phyloP scores from a whole-genome alignment of 257 asterid species.

The Plantago ovata region DNA sequence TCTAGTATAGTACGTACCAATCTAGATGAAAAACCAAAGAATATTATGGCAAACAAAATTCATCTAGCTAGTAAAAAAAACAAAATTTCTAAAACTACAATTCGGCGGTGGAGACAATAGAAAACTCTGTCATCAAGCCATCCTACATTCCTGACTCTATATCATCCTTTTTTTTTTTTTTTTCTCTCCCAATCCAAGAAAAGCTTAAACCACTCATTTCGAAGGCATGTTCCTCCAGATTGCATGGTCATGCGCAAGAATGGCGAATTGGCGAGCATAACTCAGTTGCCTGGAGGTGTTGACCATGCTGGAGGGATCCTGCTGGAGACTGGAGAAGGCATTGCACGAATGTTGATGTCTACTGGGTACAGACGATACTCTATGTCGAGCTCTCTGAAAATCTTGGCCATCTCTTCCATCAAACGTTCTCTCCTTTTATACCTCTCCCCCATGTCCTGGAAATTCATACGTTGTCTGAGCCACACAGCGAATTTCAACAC shows the following conservation, averaged over 20 bases:
- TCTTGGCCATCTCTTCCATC: slow-evolving; percentile 67
- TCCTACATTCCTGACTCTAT: too few species aligned
- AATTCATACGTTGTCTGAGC: slow-evolving; percentile 82
- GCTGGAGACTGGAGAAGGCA: slow-evolving; percentile 53
- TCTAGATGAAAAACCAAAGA: too few species aligned
- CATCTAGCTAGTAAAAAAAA: too few species aligned
- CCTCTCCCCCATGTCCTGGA: slow-evolving; percentile 72
- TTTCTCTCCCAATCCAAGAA: too few species aligned
- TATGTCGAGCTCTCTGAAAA: slow-evolving; percentile 65
- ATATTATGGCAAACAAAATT: too few species aligned
- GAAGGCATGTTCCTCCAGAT: too few species aligned
- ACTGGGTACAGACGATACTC: slow-evolving; percentile 74
- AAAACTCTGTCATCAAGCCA: too few species aligned
- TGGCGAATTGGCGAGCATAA: background rate
- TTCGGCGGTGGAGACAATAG: too few species aligned
- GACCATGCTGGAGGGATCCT: slow-evolving; percentile 52
- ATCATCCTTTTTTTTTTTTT: too few species aligned
- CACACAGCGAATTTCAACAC: slow-evolving; percentile 61
- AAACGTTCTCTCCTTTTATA: slow-evolving; percentile 62
- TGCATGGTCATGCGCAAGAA: background rate
- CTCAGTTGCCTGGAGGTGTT: slow-evolving; percentile 26
- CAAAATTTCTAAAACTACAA: too few species aligned
- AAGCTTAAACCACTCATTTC: too few species aligned
- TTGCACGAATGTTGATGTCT: slow-evolving; percentile 55
- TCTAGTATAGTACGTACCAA: too few species aligned